Evolutionary conservation across 1,284 basidiomycete genomes (phyloP), one percentile per base, ranked within the genome.

Genomic region (Ganoderma lucidum): DNA sequence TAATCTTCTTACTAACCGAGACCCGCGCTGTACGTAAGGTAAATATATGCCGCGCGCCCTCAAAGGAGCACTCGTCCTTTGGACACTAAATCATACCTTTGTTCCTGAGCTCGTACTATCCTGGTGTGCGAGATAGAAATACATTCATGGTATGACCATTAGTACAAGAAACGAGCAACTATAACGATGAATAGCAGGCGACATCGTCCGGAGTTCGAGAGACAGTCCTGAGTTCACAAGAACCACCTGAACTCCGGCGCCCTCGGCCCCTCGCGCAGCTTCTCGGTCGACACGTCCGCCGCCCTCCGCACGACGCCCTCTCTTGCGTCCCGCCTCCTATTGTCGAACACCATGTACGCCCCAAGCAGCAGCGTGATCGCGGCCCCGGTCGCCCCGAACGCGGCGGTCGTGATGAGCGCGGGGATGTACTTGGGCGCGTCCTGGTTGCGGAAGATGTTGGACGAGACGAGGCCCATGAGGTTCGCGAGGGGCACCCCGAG

Each of bases 401-500:
- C 64, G 10, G 68, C 68, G 10, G 68, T 69, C 53, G 55, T 63
- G 51, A 69, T 59, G 30, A 69, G 55, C 61, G 68, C 68, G 17
- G 68, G 64, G 0, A 44, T 59, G 55, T 69, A 69, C 64, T 53
- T 82, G 1, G 83, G 85, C 70, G 83, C 85, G 71, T 87, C 86
- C 71, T 83, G 73, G n/a, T 83, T 81, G 64, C 81, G 80, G 76
- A 87, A 87, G 14, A 87, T 83, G 71, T 87, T 87, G 41, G 84
- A 84, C 5, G 84, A 84, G 66, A 87, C 85, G 30, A 87, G 75
- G 48, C 86, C 86, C 66, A 85, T 81, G 44, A 83, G 81, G 74
- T 87, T 87, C 53, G 85, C 86, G 67, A 87, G 79, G 0, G 84
- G 85, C 64, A 87, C 85, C 83, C 70, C 62, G 15, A 87, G 83